Percentiles rank a stretch among this genome's conserved stretches.
Conservation (phyloP, 495 filamentous ascomycete genomes). For the Bacidia rubella region DNA sequence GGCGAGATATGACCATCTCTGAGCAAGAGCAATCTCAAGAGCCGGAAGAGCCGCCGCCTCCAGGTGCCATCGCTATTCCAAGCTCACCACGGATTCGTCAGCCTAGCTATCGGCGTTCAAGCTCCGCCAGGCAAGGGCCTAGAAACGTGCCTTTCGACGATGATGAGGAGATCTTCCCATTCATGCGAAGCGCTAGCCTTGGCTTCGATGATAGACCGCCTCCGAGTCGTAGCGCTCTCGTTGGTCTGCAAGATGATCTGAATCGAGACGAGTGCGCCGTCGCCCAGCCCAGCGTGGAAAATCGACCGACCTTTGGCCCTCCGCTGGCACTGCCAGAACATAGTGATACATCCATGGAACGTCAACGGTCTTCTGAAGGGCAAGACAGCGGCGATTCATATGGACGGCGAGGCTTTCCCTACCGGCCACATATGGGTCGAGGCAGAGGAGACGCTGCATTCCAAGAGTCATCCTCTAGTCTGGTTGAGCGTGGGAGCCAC, state of each 20-base stretch:
- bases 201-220: conserved; percentile 54
- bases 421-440: conserved; percentile 24
- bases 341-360: conserved; percentile 25
- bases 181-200: conserved; percentile 64
- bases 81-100: conserved; percentile 54
- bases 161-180: conserved; percentile 44
- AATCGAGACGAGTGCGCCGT: conserved; percentile 9
- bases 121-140: conserved; percentile 63
- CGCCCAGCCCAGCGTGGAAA: conserved; percentile 12
- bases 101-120: conserved; percentile 52
- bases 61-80: conserved; percentile 71
- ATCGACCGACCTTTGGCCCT: conserved; percentile 28
- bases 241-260: conserved; percentile 30
- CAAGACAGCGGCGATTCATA: conserved; percentile 21
- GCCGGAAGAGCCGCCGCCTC: conserved; percentile 28
- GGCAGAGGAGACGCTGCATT: conserved; percentile 21
- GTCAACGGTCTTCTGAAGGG: conserved; percentile 31
- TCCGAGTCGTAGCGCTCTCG: conserved; percentile 41
- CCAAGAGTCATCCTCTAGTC: conserved; percentile 27
- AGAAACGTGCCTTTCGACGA: conserved; percentile 36
- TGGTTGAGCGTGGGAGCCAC: conserved; percentile 38
- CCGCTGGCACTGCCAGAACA: conserved; percentile 29
- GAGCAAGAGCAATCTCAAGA: neutral
- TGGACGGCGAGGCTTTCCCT: conserved; percentile 11
- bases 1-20: neutral